Base-by-base conservation (phyloP, 768 basidiomycete species). In the Panus rudis region DNA sequence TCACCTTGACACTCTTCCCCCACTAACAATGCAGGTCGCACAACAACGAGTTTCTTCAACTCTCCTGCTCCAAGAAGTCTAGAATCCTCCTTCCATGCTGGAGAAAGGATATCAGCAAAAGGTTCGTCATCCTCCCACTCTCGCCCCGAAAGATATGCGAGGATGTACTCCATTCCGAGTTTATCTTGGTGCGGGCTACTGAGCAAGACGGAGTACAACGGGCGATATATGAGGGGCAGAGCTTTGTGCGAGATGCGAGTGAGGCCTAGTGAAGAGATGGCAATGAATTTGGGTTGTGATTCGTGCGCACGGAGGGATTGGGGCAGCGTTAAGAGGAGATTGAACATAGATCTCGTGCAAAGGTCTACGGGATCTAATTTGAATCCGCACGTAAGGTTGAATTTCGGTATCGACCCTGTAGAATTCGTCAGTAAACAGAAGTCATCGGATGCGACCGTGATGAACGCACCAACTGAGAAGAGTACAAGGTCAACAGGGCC, bases 21-120 rank as follows among this genome's bases (percentile, higher is more conserved):
- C 1, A 73, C 80, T n/a, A 85, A 56, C 23, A 81, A 19, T 27
- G 78, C 74, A 4, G 82, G 73, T 8, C 81, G 65, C 2, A 86
- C 55, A 8, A 84, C 64, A 7, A 78, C 58, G 3, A 73, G 59
- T 13, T 57, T 56, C 50, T 70, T 67, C 39, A 80, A 47, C 16
- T 63, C 58, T 8, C 78, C 79, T 3, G 54, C 45, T 6, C 50
- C 54, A 0, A 74, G 78, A 6, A 76, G 53, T 1, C 67, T 71
- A 16, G 68, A 51, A 7, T 57, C 55, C 12, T 62, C 40, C 32
- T 57, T 59, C 80, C 79, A 81, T 4, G 58, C 65, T 0, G 37
- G 32, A 10, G 65, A 67, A 28, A 82, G 63, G 16, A 81, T 63
- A 0, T 71, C 66, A 6, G 56, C 45, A 0, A 51, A 55, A 0